Percentiles rank a stretch among this genome's conserved stretches.
Evolutionary conservation across 805 yeast genomes (phyloP).

Genomic region (Teunomyces stri): DNA sequence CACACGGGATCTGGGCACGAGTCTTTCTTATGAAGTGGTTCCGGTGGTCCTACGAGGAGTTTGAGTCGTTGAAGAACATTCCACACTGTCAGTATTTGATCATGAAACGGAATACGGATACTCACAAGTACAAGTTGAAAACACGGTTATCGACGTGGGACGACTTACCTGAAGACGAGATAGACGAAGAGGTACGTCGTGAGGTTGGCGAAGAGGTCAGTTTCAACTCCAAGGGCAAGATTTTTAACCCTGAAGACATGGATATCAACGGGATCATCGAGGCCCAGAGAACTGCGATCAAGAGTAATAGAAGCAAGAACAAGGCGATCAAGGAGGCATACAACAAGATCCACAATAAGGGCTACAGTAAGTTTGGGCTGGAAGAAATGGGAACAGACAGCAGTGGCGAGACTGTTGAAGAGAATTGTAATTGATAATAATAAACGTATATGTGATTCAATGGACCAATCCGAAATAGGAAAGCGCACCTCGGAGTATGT

Average conservation of each 20-base stretch:
- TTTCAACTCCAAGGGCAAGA: slow-evolving; percentile 35
- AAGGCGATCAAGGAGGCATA: slow-evolving; percentile 40
- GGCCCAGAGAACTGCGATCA: slow-evolving; percentile 39
- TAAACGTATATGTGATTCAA: not conserved
- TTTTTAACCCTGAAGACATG: slow-evolving; percentile 34
- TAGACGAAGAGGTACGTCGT: slow-evolving; percentile 34
- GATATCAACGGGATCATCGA: slow-evolving; percentile 35
- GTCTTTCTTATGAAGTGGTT: slow-evolving; percentile 94
- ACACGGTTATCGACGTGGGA: slow-evolving; percentile 74
- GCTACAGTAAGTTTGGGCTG: not conserved
- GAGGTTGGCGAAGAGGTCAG: slow-evolving; percentile 37
- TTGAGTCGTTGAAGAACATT: slow-evolving; percentile 77
- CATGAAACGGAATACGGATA: slow-evolving; percentile 59
- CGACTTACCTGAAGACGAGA: slow-evolving; percentile 46
- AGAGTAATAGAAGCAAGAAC: slow-evolving; percentile 42
- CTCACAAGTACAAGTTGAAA: slow-evolving; percentile 52
- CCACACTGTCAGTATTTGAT: slow-evolving; percentile 82
- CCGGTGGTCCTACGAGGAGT: slow-evolving; percentile 87
- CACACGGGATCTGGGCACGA: slow-evolving; percentile 93
- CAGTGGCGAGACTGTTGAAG: not conserved
- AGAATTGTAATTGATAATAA: not conserved
- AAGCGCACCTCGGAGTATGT: slow-evolving; percentile 1
- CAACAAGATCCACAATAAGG: slow-evolving; percentile 9
- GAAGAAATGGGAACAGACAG: not conserved
- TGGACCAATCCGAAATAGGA: not conserved